Evolutionary conservation across 257 asterid species (phyloP).

Genomic region (Leonotis leonurus): DNA sequence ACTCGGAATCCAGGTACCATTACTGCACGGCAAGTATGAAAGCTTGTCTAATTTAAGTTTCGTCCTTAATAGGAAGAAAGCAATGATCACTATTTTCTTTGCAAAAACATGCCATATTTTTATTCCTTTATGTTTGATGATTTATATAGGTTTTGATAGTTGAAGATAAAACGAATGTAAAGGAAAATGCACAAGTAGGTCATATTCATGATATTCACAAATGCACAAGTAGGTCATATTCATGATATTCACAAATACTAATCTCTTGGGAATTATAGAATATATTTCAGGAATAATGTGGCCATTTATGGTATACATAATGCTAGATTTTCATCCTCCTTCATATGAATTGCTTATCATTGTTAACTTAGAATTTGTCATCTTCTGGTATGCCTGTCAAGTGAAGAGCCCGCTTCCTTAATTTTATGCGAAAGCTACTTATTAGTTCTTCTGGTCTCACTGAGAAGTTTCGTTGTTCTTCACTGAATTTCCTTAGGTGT

Average conservation of each 20-base stretch:
- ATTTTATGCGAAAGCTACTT: not conserved
- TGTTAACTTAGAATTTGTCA: not conserved
- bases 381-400: not conserved
- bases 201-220: not conserved
- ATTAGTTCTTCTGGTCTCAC: not conserved
- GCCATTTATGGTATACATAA: not conserved
- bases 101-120: not conserved
- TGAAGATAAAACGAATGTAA: not conserved
- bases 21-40: constrained; percentile 8
- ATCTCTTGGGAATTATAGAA: not conserved
- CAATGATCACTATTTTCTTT: not conserved
- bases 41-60: not conserved
- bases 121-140: not conserved
- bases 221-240: too few species aligned
- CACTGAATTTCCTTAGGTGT: constrained; percentile 45
- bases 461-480: not conserved
- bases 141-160: constrained; percentile 5
- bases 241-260: not conserved
- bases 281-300: not conserved
- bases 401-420: not conserved
- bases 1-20: constrained; percentile 88
- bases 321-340: not conserved
- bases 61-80: not conserved
- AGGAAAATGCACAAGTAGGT: constrained; percentile 1
- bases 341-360: not conserved